These are phyloP conservation scores for Trichosporon sp. DNA, from an alignment of 1,284 basidiomycete genomes.

Conservation along the genomic window DNA sequence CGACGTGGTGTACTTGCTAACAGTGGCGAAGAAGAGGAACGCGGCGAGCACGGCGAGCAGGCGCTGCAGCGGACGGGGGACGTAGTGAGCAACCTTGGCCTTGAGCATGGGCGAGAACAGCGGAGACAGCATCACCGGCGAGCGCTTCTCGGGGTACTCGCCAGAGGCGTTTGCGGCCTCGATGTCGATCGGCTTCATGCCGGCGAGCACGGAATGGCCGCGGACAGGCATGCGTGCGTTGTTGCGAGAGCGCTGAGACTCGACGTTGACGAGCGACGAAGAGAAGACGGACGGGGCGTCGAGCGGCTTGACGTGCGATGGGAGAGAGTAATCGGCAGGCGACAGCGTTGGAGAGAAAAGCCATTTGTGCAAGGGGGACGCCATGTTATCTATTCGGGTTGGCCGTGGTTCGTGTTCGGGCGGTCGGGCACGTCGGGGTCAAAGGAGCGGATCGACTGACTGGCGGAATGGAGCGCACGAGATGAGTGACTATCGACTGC, in stretches of 20 bases:
- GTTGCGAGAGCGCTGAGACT: constrained; percentile 14
- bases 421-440: not conserved
- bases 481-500: not conserved
- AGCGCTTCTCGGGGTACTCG: constrained; percentile 10
- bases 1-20: constrained; percentile 32
- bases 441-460: not conserved
- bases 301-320: not conserved
- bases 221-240: not conserved
- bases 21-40: constrained; percentile 35
- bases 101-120: constrained; percentile 20
- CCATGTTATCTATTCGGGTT: constrained; percentile 37
- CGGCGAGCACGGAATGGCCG: constrained; percentile 34
- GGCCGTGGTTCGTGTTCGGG: not conserved
- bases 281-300: not conserved
- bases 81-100: constrained; percentile 9
- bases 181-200: constrained; percentile 19
- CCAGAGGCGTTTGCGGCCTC: constrained; percentile 23
- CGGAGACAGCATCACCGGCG: constrained; percentile 19
- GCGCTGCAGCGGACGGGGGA: constrained; percentile 48
- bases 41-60: constrained; percentile 36
- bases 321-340: constrained; percentile 32
- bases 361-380: constrained; percentile 51
- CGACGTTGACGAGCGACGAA: constrained; percentile 20
- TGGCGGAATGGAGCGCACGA: not conserved
- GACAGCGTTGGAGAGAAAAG: constrained; percentile 55